A percentile compares a stretch with the other conserved stretches of the same genome.
phyloP scores from a whole-genome alignment of 129 eudicot genomes.

The Mikania micrantha region DNA sequence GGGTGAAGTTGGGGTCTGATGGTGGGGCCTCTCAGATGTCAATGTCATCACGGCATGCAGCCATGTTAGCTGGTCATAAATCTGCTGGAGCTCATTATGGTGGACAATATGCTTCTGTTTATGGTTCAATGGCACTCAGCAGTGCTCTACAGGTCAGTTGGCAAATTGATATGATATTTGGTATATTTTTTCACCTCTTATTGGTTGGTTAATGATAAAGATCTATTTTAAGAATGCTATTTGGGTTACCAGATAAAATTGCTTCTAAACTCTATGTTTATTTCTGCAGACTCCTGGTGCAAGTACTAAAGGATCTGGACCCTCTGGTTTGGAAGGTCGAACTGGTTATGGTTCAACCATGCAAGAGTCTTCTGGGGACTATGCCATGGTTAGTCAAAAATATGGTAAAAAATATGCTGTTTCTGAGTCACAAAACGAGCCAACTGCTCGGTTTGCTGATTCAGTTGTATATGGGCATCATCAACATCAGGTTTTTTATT shows the following conservation, averaged over 20 bases:
- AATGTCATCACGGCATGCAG: conserved; percentile 54
- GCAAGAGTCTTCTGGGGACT: conserved; percentile 62
- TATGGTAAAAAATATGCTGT: conserved; percentile 66
- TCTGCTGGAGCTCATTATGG: conserved; percentile 55
- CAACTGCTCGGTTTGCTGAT: conserved; percentile 53
- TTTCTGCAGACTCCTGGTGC: conserved; percentile 46
- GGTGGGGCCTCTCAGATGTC: conserved; percentile 49
- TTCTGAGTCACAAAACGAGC: conserved; percentile 56
- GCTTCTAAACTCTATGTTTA: neutral
- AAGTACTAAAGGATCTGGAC: conserved; percentile 55
- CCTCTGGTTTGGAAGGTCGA: conserved; percentile 62
- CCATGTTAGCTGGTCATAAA: conserved; percentile 56
- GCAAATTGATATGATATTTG: neutral
- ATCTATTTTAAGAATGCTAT: neutral
- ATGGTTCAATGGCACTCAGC: conserved; percentile 51
- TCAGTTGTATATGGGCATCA: conserved; percentile 46
- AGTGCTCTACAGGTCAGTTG: conserved; percentile 62
- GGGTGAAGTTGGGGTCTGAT: conserved; percentile 51
- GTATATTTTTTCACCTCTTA: neutral
- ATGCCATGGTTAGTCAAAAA: conserved; percentile 52
- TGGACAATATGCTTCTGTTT: conserved; percentile 73
- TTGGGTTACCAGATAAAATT: neutral
- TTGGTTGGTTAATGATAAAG: neutral
- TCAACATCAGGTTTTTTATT: conserved; percentile 61
- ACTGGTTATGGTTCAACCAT: conserved; percentile 46